Evolutionary conservation across 305 asterid genomes (phyloP).

Genomic region (Euphrasia arctica): DNA sequence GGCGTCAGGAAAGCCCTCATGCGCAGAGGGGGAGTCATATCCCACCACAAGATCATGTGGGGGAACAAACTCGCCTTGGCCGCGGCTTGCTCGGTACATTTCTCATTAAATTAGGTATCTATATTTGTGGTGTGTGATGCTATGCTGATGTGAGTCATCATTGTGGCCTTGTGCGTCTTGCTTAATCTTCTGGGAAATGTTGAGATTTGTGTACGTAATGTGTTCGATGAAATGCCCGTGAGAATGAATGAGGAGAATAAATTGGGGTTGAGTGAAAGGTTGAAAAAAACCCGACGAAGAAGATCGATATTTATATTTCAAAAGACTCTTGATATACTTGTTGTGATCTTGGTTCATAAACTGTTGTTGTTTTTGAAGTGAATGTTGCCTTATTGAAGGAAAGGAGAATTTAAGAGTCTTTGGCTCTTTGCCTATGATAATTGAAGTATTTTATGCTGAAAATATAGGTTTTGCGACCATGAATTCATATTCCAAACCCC

Average conservation of each 20-base stretch:
- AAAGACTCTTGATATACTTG: background rate
- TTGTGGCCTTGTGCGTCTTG: background rate
- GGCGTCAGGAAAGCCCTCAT: no score
- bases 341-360: background rate
- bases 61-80: slow-evolving; percentile 44
- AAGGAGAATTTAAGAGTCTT: background rate
- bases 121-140: slow-evolving; percentile 48
- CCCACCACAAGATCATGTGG: slow-evolving; percentile 69
- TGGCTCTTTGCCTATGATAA: background rate
- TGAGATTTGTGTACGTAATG: slow-evolving; percentile 23
- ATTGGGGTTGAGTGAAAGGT: background rate
- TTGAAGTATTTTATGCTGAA: background rate
- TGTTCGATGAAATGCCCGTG: slow-evolving; percentile 35
- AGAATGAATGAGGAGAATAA: slow-evolving; percentile 17
- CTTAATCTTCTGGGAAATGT: background rate
- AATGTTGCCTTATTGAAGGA: background rate
- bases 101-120: slow-evolving; percentile 63
- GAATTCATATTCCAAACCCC: no score
- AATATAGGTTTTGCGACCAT: background rate
- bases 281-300: background rate
- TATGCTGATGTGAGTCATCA: background rate
- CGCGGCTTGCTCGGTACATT: slow-evolving; percentile 68
- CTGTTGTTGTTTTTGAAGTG: background rate
- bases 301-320: background rate
- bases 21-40: no score